Evolutionary conservation across 2,329 filamentous ascomycete species (phyloP).

Genomic region (Fusarium kyushuense): DNA sequence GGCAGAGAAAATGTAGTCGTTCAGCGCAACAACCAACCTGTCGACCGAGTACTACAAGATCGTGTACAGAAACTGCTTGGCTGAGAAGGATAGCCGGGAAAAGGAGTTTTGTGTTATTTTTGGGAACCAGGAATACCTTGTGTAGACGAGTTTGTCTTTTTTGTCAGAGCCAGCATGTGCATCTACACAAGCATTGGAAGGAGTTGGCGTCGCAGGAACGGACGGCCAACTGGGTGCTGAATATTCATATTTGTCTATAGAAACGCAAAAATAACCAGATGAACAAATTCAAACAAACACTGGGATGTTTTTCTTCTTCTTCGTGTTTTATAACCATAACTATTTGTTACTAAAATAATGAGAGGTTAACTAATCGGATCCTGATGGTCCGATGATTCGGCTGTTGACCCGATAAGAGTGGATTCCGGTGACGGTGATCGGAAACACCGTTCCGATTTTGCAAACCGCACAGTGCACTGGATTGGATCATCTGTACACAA

Average conservation of each 20-base stretch:
- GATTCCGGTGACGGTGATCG: slow-evolving; percentile 19
- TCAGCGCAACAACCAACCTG: slow-evolving; percentile 59
- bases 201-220: slow-evolving; percentile 36
- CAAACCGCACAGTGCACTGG: slow-evolving; percentile 6
- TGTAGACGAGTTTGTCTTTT: slow-evolving; percentile 18
- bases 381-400: slow-evolving; percentile 10
- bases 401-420: slow-evolving; percentile 27
- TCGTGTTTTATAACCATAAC: background rate
- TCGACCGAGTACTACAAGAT: slow-evolving; percentile 54
- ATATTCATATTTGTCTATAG: slow-evolving; percentile 18
- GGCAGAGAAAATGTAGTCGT: slow-evolving; percentile 69
- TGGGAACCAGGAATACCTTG: slow-evolving; percentile 35
- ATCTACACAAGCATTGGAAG: slow-evolving; percentile 38
- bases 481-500: background rate
- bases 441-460: slow-evolving; percentile 37
- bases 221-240: slow-evolving; percentile 3
- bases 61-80: slow-evolving; percentile 53
- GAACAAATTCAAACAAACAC: background rate
- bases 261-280: slow-evolving; percentile 8
- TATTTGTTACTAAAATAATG: no score
- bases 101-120: slow-evolving; percentile 11
- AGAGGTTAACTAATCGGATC: background rate
- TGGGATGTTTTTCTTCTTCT: background rate
- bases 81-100: slow-evolving; percentile 21
- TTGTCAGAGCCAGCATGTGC: slow-evolving; percentile 17